Evolutionary conservation across 805 yeast genomes (phyloP).

Genomic region (Suhomyces xylopsoci): DNA sequence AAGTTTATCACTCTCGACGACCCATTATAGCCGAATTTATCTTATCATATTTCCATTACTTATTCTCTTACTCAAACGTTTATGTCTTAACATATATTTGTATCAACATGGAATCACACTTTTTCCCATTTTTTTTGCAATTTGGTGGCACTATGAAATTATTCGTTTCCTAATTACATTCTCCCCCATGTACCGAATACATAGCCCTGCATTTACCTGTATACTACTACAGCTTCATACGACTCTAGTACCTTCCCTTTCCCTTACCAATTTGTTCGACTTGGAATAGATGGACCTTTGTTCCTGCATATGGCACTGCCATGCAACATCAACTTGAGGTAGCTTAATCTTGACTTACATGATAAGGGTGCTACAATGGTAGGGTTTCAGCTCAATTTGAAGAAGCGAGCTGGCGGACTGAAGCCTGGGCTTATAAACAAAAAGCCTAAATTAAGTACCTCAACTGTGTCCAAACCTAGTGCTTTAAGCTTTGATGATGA

Average conservation of each 20-base stretch:
- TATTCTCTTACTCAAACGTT: no score
- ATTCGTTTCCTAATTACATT: background rate
- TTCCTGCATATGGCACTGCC: background rate
- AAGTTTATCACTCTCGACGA: no score
- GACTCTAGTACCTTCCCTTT: no score
- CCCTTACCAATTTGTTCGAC: background rate
- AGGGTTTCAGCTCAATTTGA: constrained; percentile 20
- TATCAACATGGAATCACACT: no score
- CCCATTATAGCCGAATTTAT: background rate
- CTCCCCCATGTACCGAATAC: background rate
- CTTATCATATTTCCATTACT: background rate
- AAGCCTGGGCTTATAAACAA: background rate
- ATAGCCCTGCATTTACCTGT: background rate
- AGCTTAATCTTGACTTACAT: background rate
- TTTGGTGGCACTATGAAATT: background rate
- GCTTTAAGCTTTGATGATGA: constrained; percentile 11
- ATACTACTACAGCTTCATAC: background rate
- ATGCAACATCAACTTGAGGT: background rate
- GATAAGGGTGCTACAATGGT: constrained; percentile 10
- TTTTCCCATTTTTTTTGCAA: background rate
- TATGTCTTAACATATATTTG: no score
- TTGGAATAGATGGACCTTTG: background rate
- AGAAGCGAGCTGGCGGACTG: constrained; percentile 3
- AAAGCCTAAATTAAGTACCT: constrained; percentile 3
- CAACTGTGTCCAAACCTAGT: background rate